Evolutionary conservation across 768 basidiomycete genomes (phyloP), one percentile per base, ranked within the genome.

Genomic region (Mycena albidolilacea): DNA sequence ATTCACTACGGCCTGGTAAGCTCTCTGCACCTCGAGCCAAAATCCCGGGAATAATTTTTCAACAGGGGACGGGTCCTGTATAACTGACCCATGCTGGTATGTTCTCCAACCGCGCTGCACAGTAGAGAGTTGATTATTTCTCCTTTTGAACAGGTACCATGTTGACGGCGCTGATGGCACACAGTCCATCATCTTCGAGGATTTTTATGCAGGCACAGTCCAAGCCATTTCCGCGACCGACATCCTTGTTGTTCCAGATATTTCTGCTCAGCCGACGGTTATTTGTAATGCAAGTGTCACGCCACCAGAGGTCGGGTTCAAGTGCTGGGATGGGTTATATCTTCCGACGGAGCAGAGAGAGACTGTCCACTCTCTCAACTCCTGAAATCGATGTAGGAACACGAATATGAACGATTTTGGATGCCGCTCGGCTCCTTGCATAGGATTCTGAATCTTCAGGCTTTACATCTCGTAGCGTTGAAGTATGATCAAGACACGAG

Each of bases 301-400:
- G 23, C 69, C 69, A 21, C 12, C 30, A 59, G 14, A 74, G 17
- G 69, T 74, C 3, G 73, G 73, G 37, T 75, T 75, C 57, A 69
- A 64, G 43, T 75, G 74, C 62, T 75, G 74, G 74, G 66, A 75
- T 65, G 74, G 74, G 48, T 12, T 69, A 14, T 75, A 75, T 65
- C 23, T 75, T 23, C 74, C 74, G n/a, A 65, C 54, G 6, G 9
- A 4, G 30, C 30, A 30, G 30, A 30, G 30, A 30, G 30, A 30
- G 30, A 30, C 30, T 30, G 30, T 30, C 30, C 30, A 30, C 30
- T 30, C 30, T 30, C 30, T 30, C 30, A 30, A 30, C 30, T 30
- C 30, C 30, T 30, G 30, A 30, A 30, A 30, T 30, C 2, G 30
- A 30, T 30, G 30, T 30, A 30, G 3, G 30, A 30, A 30, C 30